Conservation (phyloP, 2,329 filamentous ascomycete genomes). For the Ceratocystis papillata region DNA sequence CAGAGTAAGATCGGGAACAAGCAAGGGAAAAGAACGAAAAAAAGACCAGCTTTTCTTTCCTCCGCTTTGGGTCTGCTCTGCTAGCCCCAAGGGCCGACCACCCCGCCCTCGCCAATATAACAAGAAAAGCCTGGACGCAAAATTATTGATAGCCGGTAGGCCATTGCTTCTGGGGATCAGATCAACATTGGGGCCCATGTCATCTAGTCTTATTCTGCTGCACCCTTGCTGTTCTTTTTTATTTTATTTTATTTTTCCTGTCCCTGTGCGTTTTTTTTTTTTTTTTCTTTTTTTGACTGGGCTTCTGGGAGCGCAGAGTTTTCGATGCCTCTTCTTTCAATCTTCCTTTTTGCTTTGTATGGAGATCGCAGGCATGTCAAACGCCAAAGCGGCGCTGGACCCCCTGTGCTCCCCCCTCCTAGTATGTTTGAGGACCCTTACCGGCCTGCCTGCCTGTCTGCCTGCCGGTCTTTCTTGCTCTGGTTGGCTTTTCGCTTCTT, state of each 20-base stretch:
- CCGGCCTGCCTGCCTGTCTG: too few species aligned
- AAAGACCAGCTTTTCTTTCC: not conserved
- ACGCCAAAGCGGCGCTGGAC: constrained; percentile 7
- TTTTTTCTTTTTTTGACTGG: not conserved
- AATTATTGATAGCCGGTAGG: constrained; percentile 11
- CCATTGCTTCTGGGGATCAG: constrained; percentile 15
- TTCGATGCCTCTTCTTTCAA: constrained; percentile 10
- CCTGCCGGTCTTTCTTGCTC: not conserved
- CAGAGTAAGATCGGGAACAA: not conserved
- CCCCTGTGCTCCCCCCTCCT: not conserved
- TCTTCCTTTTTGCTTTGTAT: constrained; percentile 14
- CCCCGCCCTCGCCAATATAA: constrained; percentile 9
- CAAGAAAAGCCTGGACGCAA: constrained; percentile 13
- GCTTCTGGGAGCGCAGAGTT: constrained; percentile 8
- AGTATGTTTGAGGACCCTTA: not conserved
- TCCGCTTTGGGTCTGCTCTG: not conserved
- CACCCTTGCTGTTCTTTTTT: not conserved
- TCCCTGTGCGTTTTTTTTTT: not conserved
- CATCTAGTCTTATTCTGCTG: constrained; percentile 13
- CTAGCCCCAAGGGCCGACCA: constrained; percentile 2
- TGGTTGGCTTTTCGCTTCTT: not conserved
- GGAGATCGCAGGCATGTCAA: constrained; percentile 12
- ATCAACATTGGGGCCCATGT: constrained; percentile 9
- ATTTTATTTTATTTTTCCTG: not conserved
- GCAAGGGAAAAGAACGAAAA: not conserved